phyloP scores from a whole-genome alignment of 805 yeast species.

The Cyberlindnera meyerae region DNA sequence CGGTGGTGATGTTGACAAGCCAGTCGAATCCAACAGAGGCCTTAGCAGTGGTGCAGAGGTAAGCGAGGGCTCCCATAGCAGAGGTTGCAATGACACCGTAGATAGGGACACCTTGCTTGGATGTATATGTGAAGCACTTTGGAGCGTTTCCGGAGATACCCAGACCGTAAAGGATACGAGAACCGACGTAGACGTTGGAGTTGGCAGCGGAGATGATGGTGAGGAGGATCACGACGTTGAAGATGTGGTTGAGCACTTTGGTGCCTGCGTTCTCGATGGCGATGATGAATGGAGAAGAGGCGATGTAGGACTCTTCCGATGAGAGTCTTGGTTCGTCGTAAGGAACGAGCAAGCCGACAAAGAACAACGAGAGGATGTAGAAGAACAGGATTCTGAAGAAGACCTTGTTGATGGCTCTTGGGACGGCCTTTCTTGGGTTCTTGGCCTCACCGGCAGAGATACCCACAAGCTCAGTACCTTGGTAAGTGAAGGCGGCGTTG shows the following conservation, averaged over 20 bases:
- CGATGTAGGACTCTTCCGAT: conserved; percentile 32
- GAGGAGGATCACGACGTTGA: conserved; percentile 63
- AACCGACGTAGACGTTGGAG: conserved; percentile 69
- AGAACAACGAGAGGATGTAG: conserved; percentile 60
- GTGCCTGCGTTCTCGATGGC: conserved; percentile 69
- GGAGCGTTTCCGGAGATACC: conserved; percentile 61
- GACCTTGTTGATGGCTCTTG: conserved; percentile 67
- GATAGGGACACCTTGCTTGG: conserved; percentile 58
- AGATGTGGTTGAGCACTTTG: conserved; percentile 57
- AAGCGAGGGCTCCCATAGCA: conserved; percentile 58
- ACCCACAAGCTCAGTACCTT: conserved; percentile 76
- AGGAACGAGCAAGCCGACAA: conserved; percentile 69
- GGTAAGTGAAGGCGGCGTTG: conserved; percentile 73
- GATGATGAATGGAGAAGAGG: conserved; percentile 65
- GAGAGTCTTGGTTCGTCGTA: conserved; percentile 48
- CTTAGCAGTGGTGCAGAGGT: conserved; percentile 45
- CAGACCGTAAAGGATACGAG: conserved; percentile 61
- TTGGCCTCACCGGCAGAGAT: conserved; percentile 70
- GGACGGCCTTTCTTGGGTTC: conserved; percentile 46
- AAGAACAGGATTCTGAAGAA: conserved; percentile 61
- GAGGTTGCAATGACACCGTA: conserved; percentile 53
- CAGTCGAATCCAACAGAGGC: conserved; percentile 62
- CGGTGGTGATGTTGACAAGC: conserved; percentile 69
- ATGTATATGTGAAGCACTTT: conserved; percentile 42
- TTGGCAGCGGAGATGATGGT: conserved; percentile 75